A percentile compares a stretch with the other conserved stretches of the same genome.
phyloP scores from a whole-genome alignment of 495 filamentous ascomycete genomes.

The Penicillium longicatenatum region DNA sequence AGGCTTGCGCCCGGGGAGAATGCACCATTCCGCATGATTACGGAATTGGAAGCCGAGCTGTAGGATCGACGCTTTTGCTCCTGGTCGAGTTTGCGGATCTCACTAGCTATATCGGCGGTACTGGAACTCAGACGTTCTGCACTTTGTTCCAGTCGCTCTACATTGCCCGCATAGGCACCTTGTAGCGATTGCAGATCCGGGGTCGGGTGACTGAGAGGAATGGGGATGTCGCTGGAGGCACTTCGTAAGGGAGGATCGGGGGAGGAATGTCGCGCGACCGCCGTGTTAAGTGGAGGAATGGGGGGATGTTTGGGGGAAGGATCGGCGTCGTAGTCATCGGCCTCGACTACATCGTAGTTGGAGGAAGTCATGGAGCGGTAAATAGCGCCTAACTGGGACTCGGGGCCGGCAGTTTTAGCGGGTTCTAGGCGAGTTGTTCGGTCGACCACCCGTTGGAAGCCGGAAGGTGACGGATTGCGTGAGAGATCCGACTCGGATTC shows the following conservation, averaged over 20 bases:
- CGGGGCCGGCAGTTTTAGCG: conserved; percentile 27
- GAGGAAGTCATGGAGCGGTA: conserved; percentile 45
- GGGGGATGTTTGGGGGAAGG: conserved; percentile 28
- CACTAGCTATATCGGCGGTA: conserved; percentile 75
- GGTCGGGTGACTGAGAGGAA: conserved; percentile 70
- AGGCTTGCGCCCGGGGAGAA: conserved; percentile 72
- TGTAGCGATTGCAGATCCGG: conserved; percentile 75
- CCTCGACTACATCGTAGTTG: conserved; percentile 50
- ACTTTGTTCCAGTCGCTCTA: conserved; percentile 78
- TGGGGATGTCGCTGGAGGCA: conserved; percentile 57
- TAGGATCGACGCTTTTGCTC: conserved; percentile 66
- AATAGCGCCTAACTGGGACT: conserved; percentile 36
- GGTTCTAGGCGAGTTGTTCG: conserved; percentile 25
- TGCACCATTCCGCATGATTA: conserved; percentile 71
- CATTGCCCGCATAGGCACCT: conserved; percentile 73
- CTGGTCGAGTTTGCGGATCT: conserved; percentile 76
- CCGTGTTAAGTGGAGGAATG: conserved; percentile 39
- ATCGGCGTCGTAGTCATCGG: conserved; percentile 49
- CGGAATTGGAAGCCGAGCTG: conserved; percentile 59
- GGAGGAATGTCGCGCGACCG: conserved; percentile 31
- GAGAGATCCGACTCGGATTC: conserved; percentile 40
- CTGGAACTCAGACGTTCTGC: conserved; percentile 80
- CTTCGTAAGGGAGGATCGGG: conserved; percentile 58
- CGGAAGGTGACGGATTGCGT: conserved; percentile 28
- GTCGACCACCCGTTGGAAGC: conserved; percentile 33